Conservation (phyloP, 805 yeast genomes). For the Candida ascalaphidarum region DNA sequence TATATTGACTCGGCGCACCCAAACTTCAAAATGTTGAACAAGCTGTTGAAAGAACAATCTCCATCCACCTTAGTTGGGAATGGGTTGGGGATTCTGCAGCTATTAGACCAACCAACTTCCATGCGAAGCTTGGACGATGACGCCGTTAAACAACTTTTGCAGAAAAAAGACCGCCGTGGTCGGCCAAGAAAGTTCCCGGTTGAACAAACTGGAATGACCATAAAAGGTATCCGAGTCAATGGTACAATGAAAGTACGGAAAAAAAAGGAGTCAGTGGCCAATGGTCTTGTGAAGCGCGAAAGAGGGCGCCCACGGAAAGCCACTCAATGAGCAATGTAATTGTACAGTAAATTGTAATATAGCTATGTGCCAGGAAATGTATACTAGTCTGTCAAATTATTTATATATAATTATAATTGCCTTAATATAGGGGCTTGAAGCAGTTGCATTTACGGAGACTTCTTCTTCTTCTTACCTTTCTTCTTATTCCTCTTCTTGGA, state of each 20-base stretch:
- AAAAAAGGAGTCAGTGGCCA: not conserved
- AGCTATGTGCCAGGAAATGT: too few species aligned
- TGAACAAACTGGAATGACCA: conserved; percentile 37
- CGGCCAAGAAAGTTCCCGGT: conserved; percentile 43
- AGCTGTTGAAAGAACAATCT: conserved; percentile 12
- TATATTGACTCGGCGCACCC: conserved; percentile 34
- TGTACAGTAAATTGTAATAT: too few species aligned
- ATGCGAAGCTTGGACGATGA: conserved; percentile 20
- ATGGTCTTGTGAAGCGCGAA: not conserved
- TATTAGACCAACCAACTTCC: conserved; percentile 15
- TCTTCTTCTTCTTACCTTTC: too few species aligned
- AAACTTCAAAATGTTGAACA: conserved; percentile 31
- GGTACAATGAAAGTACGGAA: conserved; percentile 14
- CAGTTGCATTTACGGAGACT: too few species aligned
- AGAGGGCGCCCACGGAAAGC: not conserved
- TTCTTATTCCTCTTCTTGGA: too few species aligned
- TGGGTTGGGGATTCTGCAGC: conserved; percentile 1
- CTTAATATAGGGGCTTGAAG: too few species aligned
- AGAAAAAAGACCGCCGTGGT: conserved; percentile 38
- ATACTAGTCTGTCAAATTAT: too few species aligned
- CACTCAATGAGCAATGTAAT: too few species aligned
- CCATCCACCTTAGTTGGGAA: conserved; percentile 1
- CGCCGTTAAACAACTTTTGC: conserved; percentile 24
- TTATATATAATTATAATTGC: too few species aligned
- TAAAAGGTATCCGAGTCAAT: conserved; percentile 32